A percentile compares a stretch with the other conserved stretches of the same genome.
Evolutionary conservation across 2,329 filamentous ascomycete species (phyloP).

Genomic region (Stachybotrys chlorohalonatus): DNA sequence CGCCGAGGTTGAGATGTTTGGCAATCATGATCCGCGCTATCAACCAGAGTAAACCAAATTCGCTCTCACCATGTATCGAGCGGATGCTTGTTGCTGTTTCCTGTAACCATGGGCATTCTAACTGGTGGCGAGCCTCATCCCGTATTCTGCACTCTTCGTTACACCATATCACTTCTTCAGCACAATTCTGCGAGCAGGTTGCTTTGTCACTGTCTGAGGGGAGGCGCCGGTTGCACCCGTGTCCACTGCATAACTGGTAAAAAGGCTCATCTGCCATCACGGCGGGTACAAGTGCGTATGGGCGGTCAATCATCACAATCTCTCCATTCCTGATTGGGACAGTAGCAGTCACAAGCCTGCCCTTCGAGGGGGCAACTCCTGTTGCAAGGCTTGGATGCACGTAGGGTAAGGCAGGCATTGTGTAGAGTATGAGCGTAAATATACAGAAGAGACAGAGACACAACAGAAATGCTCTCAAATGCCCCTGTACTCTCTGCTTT

Average conservation of each 20-base stretch:
- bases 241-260: constrained; percentile 3
- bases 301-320: constrained; percentile 3
- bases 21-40: constrained; percentile 4
- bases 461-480: background rate
- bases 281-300: constrained; percentile 6
- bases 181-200: constrained; percentile 3
- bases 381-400: constrained; percentile 3
- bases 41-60: constrained; percentile 7
- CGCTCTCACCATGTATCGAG: constrained; percentile 2
- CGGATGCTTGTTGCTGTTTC: background rate
- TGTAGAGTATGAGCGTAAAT: too few relatives aligned
- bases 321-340: constrained; percentile 1
- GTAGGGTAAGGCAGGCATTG: background rate
- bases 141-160: constrained; percentile 1
- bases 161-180: constrained; percentile 6
- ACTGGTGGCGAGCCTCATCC: constrained; percentile 2
- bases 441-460: too few relatives aligned
- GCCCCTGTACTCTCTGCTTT: background rate
- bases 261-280: constrained; percentile 5
- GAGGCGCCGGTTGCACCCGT: constrained; percentile 3
- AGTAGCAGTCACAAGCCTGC: constrained; percentile 3
- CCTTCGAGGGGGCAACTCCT: constrained; percentile 1
- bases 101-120: constrained; percentile 6
- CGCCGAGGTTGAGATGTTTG: background rate
- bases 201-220: background rate